A percentile compares a stretch with the other conserved stretches of the same genome.
Evolutionary conservation across 1,284 basidiomycete genomes (phyloP).

Genomic region (Tetrapyrgos nigripes): DNA sequence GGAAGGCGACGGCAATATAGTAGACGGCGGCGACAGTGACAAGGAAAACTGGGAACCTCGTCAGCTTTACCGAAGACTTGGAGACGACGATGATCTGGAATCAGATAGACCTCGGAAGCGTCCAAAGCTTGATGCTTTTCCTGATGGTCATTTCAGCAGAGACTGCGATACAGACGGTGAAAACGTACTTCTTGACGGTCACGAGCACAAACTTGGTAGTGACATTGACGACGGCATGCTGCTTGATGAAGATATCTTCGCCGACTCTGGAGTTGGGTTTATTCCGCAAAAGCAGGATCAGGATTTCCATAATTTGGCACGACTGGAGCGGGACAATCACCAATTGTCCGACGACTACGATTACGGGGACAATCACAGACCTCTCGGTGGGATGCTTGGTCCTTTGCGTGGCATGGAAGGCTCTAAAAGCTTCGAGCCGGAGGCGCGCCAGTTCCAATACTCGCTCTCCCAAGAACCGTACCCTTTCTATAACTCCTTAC

Average conservation of each 20-base stretch:
- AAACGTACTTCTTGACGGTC: too few relatives aligned
- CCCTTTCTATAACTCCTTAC: too few relatives aligned
- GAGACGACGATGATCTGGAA: not conserved
- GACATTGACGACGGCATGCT: not conserved
- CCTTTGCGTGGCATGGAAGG: too few relatives aligned
- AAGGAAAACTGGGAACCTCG: constrained; percentile 19
- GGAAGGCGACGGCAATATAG: constrained; percentile 1
- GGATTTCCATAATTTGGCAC: not conserved
- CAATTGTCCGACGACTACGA: too few relatives aligned
- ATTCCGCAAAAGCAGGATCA: not conserved
- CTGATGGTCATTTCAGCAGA: not conserved
- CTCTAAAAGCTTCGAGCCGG: too few relatives aligned
- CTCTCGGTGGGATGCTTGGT: too few relatives aligned
- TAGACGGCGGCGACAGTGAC: constrained; percentile 15
- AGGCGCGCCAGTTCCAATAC: too few relatives aligned
- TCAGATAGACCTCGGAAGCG: constrained; percentile 16
- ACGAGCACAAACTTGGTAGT: too few relatives aligned
- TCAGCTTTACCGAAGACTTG: not conserved
- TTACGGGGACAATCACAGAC: too few relatives aligned
- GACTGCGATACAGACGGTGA: not conserved
- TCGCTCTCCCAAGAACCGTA: too few relatives aligned
- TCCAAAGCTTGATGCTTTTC: constrained; percentile 6
- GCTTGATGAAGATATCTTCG: constrained; percentile 15
- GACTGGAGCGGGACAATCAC: not conserved
- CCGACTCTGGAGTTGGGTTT: constrained; percentile 33